Percentiles rank a stretch among this genome's conserved stretches.
Evolutionary conservation across 116 monocot genomes (phyloP).

Genomic region (Iris pallida): DNA sequence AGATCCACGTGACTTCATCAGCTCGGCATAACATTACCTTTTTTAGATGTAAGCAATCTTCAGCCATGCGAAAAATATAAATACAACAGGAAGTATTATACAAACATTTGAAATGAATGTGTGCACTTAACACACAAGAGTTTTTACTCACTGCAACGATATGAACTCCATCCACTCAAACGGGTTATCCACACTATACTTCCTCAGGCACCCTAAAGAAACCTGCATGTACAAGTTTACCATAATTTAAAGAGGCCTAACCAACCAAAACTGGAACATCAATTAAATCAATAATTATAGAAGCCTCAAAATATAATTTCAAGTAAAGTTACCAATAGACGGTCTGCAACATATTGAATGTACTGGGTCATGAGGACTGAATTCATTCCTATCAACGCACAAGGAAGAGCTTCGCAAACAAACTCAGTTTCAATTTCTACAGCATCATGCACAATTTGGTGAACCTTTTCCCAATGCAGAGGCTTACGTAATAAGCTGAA

Average conservation of each 20-base stretch:
- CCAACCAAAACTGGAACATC: neutral
- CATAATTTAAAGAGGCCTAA: too few species aligned
- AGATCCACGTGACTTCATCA: too few species aligned
- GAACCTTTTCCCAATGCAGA: conserved; percentile 19
- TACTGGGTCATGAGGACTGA: conserved; percentile 32
- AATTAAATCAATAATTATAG: neutral
- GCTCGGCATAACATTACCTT: too few species aligned
- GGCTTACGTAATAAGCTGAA: conserved; percentile 17
- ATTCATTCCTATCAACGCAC: conserved; percentile 35
- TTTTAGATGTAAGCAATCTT: too few species aligned
- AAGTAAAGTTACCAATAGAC: conserved; percentile 16
- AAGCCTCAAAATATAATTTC: neutral
- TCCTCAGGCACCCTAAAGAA: conserved; percentile 16
- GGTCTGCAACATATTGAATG: conserved; percentile 34
- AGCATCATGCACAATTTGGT: conserved; percentile 26
- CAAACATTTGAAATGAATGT: too few species aligned
- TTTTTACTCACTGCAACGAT: conserved; percentile 33
- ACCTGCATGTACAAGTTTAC: conserved; percentile 1
- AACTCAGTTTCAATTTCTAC: conserved; percentile 37
- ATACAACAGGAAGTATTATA: too few species aligned
- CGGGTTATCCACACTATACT: conserved; percentile 31
- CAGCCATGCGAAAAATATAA: too few species aligned
- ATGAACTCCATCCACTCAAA: conserved; percentile 53
- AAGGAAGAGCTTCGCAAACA: conserved; percentile 28
- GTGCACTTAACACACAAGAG: too few species aligned